Percentiles rank a stretch among this genome's conserved stretches.
Evolutionary conservation across 345 rosid species (phyloP).

Genomic region (Noccaea caerulescens): DNA sequence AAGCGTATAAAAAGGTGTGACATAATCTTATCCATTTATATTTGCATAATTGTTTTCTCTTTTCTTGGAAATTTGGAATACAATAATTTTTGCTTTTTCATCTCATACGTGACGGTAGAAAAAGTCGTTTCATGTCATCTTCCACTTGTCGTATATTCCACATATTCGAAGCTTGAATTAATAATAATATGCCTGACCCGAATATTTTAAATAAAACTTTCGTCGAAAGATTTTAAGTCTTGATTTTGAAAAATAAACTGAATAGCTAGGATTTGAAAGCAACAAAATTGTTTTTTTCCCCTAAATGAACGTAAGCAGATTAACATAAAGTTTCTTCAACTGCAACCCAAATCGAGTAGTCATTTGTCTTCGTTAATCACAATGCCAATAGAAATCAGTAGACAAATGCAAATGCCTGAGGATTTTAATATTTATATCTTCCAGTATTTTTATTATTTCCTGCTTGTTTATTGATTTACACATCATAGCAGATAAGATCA

Average conservation of each 20-base stretch:
- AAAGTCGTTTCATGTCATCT: conserved; percentile 43
- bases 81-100: neutral
- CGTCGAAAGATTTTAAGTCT: too few species aligned
- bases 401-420: neutral
- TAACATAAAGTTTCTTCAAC: neutral
- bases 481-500: conserved; percentile 3
- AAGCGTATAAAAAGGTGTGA: conserved; percentile 3
- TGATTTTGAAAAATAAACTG: too few species aligned
- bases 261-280: too few species aligned
- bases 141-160: conserved; percentile 31
- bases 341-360: neutral
- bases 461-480: neutral
- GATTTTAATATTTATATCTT: conserved; percentile 1
- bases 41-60: neutral
- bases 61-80: conserved; percentile 1
- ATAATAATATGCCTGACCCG: conserved; percentile 1
- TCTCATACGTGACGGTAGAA: conserved; percentile 30
- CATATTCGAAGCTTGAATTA: neutral
- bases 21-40: conserved; percentile 33
- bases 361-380: neutral
- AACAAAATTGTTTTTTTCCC: too few species aligned
- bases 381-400: neutral
- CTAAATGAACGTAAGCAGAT: neutral
- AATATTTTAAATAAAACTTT: neutral
- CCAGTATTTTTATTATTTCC: neutral